Percentiles rank a stretch among this genome's conserved stretches.
These are phyloP conservation scores for Eimeria nieschulzi DNA, from an alignment of 169 alveolate genomes.

Conservation along the genomic window DNA sequence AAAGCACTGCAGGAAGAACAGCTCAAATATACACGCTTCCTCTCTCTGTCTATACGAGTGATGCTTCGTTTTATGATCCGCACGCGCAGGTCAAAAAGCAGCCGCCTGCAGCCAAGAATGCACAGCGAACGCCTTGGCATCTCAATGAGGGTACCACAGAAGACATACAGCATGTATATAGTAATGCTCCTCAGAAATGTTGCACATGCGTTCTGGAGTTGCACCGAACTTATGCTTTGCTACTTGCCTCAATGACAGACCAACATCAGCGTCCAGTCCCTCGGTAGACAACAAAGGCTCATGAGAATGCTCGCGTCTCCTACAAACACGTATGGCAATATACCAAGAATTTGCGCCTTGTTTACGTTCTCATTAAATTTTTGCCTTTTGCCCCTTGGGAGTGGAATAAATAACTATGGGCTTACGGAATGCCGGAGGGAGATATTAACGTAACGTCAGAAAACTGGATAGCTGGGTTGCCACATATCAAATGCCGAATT, in stretches of 20 bases:
- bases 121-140: neutral
- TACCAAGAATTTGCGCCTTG: too few relatives aligned
- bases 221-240: neutral
- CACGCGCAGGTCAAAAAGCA: slow-evolving; percentile 18
- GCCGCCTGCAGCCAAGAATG: slow-evolving; percentile 20
- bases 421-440: slow-evolving; percentile 91
- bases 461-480: slow-evolving; percentile 72
- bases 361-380: too few relatives aligned
- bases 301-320: neutral
- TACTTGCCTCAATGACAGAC: neutral
- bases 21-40: slow-evolving; percentile 65
- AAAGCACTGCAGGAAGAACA: neutral
- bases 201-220: neutral
- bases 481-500: neutral
- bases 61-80: neutral
- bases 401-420: neutral
- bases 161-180: neutral
- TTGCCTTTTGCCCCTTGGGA: neutral
- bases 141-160: neutral
- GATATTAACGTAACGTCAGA: slow-evolving; percentile 87
- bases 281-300: neutral
- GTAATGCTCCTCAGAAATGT: neutral
- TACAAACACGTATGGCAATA: neutral
- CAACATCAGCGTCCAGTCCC: neutral
- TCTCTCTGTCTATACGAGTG: slow-evolving; percentile 64